These are phyloP conservation scores for Elongisporangium anandrum DNA, from an alignment of 352 stramenopile species.

Conservation along the genomic window DNA sequence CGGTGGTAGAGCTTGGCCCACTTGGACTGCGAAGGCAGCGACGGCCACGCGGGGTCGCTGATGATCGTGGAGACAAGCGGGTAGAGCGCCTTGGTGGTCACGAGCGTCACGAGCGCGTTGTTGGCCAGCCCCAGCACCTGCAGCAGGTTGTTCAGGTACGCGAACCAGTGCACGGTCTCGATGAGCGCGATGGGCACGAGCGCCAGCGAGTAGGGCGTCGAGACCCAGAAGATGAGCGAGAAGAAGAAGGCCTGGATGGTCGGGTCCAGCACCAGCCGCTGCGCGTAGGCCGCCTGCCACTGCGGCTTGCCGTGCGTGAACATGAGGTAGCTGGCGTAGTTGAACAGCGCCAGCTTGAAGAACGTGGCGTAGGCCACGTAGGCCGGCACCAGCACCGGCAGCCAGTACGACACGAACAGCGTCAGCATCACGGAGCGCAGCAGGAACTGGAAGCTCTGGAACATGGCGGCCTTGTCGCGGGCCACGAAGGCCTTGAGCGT, in stretches of 20 bases:
- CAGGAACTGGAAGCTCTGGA: slow-evolving; percentile 67
- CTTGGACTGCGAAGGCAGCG: slow-evolving; percentile 54
- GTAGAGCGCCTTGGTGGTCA: slow-evolving; percentile 49
- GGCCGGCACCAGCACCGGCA: slow-evolving; percentile 35
- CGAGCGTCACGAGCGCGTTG: slow-evolving; percentile 29
- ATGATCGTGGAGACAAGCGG: slow-evolving; percentile 56
- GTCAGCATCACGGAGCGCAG: slow-evolving; percentile 61
- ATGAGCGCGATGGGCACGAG: slow-evolving; percentile 75
- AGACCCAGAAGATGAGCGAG: slow-evolving; percentile 84
- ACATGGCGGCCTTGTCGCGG: slow-evolving; percentile 58
- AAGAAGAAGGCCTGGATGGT: slow-evolving; percentile 83
- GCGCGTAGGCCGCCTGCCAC: slow-evolving; percentile 70
- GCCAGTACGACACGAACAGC: slow-evolving; percentile 74
- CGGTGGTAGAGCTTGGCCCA: slow-evolving; percentile 81
- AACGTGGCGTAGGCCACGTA: slow-evolving; percentile 60
- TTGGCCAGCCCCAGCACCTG: slow-evolving; percentile 43
- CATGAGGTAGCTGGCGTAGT: slow-evolving; percentile 74
- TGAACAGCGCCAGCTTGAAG: slow-evolving; percentile 79
- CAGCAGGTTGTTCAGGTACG: slow-evolving; percentile 58
- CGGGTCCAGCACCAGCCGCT: slow-evolving; percentile 78
- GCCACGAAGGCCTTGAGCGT: slow-evolving; percentile 44
- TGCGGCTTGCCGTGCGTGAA: slow-evolving; percentile 77
- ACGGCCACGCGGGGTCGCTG: slow-evolving; percentile 50
- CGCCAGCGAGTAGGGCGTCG: slow-evolving; percentile 64
- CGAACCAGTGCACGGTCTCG: slow-evolving; percentile 74